phyloP scores from a whole-genome alignment of 257 asterid genomes.

The Salvia miltiorrhiza region DNA sequence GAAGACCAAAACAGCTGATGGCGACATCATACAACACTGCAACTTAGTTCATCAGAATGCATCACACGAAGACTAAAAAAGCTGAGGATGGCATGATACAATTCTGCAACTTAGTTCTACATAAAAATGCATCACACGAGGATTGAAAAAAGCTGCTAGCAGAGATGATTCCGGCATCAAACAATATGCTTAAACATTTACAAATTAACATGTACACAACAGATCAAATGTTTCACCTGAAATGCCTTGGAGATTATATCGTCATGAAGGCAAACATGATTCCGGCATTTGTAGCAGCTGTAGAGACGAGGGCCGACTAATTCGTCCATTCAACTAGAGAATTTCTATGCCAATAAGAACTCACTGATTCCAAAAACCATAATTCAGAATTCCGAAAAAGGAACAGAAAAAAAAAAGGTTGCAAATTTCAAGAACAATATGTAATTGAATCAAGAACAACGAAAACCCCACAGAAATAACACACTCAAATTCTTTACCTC shows the following conservation, averaged over 20 bases:
- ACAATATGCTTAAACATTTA: not conserved
- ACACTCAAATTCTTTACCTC: conserved; percentile 21
- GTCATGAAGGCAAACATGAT: conserved; percentile 78
- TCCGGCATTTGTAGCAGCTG: conserved; percentile 82
- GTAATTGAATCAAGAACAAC: conserved; percentile 2
- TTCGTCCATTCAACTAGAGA: conserved; percentile 50
- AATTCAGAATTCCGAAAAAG: not conserved
- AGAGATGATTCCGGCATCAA: no score
- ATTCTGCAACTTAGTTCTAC: no score
- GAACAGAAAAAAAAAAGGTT: no score
- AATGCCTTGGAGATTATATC: conserved; percentile 84
- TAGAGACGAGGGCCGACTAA: conserved; percentile 74
- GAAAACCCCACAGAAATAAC: not conserved
- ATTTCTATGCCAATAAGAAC: conserved; percentile 12
- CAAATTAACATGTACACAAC: not conserved
- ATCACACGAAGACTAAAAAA: not conserved
- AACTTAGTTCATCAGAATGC: no score
- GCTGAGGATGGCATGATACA: not conserved
- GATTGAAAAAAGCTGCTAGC: no score
- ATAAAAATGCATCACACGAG: no score
- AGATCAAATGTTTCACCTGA: conserved; percentile 48
- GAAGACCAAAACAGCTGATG: no score
- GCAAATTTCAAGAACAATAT: conserved; percentile 1
- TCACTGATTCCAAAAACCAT: conserved; percentile 24
- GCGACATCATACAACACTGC: no score